A percentile compares a stretch with the other conserved stretches of the same genome.
Evolutionary conservation across 345 rosid species (phyloP).

Genomic region (Brassica nigra): DNA sequence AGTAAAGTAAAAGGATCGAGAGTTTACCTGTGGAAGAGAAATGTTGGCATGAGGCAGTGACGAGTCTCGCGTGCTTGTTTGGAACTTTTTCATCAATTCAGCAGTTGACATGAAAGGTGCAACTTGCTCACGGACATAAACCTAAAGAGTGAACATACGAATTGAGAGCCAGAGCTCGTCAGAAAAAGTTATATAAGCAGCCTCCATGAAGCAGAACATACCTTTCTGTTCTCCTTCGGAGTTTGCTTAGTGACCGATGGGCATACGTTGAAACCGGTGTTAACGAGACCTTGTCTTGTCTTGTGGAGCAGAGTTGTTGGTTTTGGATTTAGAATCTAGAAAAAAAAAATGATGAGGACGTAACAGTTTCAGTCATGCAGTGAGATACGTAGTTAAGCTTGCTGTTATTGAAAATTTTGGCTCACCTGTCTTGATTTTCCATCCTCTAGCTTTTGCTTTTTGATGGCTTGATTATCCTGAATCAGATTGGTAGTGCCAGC

Average conservation of each 20-base stretch:
- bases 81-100: conserved; percentile 85
- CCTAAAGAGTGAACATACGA: conserved; percentile 23
- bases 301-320: conserved; percentile 76
- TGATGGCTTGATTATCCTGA: conserved; percentile 93
- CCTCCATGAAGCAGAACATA: conserved; percentile 30
- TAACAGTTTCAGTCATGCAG: conserved; percentile 7
- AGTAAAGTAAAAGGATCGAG: not conserved
- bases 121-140: conserved; percentile 38
- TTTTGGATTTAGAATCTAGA: conserved; percentile 80
- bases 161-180: conserved; percentile 13
- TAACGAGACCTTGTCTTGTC: conserved; percentile 67
- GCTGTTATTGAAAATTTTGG: not conserved
- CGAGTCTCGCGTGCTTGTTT: conserved; percentile 79
- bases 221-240: conserved; percentile 79
- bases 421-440: conserved; percentile 88
- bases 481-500: conserved; percentile 56
- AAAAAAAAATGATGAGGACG: conserved; percentile 4
- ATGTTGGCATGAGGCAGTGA: conserved; percentile 50
- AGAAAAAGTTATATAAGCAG: conserved; percentile 2
- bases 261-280: conserved; percentile 47
- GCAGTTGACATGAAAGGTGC: conserved; percentile 52
- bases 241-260: conserved; percentile 49
- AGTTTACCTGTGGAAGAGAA: conserved; percentile 32
- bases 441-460: conserved; percentile 93
- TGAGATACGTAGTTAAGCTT: conserved; percentile 2